phyloP scores from a whole-genome alignment of 768 basidiomycete genomes.

The Boletus rubescentipes region DNA sequence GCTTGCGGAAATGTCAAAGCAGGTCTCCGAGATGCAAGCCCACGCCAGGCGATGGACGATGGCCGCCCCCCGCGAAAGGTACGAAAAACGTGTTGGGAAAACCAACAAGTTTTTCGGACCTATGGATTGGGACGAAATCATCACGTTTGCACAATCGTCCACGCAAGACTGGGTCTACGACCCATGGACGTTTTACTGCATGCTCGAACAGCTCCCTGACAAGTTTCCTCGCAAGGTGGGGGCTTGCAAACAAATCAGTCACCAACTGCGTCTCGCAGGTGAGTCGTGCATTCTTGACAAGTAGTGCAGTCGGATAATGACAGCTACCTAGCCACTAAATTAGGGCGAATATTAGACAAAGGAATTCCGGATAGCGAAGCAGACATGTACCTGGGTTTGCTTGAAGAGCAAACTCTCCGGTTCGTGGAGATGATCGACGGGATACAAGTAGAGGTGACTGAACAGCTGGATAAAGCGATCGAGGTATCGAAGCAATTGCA shows the following conservation, averaged over 20 bases:
- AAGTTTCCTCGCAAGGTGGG: background rate
- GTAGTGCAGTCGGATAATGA: background rate
- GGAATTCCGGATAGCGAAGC: background rate
- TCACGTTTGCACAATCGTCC: background rate
- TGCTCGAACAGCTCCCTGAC: slow-evolving; percentile 4
- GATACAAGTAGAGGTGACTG: too few relatives aligned
- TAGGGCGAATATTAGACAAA: background rate
- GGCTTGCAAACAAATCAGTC: background rate
- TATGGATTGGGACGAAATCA: slow-evolving; percentile 4
- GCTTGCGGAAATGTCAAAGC: background rate
- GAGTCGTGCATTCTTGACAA: background rate
- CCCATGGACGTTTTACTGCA: background rate
- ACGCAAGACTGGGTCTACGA: background rate
- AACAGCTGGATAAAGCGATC: background rate
- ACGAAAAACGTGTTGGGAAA: background rate
- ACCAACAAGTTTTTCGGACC: background rate
- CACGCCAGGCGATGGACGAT: background rate
- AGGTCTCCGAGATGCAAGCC: background rate
- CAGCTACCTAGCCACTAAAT: background rate
- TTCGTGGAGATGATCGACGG: background rate
- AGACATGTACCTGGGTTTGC: background rate
- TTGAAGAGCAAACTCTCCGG: background rate
- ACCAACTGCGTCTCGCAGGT: background rate
- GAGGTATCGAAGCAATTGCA: background rate
- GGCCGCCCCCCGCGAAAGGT: background rate